phyloP scores from a whole-genome alignment of 352 stramenopile species.

The Globisporangium nagaii region DNA sequence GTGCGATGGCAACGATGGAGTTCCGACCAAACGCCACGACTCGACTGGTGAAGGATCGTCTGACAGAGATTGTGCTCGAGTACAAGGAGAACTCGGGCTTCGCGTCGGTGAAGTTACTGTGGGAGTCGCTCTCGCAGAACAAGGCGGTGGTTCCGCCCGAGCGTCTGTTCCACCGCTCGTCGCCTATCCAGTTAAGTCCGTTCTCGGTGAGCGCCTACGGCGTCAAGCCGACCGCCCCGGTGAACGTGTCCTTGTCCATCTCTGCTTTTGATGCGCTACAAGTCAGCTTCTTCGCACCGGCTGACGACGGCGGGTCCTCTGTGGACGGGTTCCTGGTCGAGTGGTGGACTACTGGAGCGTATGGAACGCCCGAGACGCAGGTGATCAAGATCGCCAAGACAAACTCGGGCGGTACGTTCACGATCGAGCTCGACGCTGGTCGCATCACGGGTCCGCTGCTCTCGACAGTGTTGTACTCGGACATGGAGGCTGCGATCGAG shows the following conservation, averaged over 20 bases:
- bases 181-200: slow-evolving; percentile 55
- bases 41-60: slow-evolving; percentile 67
- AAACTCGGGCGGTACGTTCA: slow-evolving; percentile 83
- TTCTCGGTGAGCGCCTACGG: slow-evolving; percentile 51
- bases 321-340: slow-evolving; percentile 89
- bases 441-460: slow-evolving; percentile 49
- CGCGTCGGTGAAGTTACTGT: slow-evolving; percentile 82
- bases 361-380: slow-evolving; percentile 62
- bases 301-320: slow-evolving; percentile 79
- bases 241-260: slow-evolving; percentile 35
- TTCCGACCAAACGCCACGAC: slow-evolving; percentile 32
- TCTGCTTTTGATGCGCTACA: slow-evolving; percentile 50
- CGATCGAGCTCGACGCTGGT: slow-evolving; percentile 43
- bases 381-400: slow-evolving; percentile 77
- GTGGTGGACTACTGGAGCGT: slow-evolving; percentile 60
- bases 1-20: slow-evolving; percentile 18
- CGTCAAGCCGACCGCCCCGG: slow-evolving; percentile 50
- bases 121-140: slow-evolving; percentile 87
- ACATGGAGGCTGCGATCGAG: slow-evolving; percentile 79
- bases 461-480: slow-evolving; percentile 47
- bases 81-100: slow-evolving; percentile 90
- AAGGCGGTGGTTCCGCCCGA: slow-evolving; percentile 79
- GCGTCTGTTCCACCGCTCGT: slow-evolving; percentile 80
- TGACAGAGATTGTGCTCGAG: slow-evolving; percentile 89
- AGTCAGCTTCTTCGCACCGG: slow-evolving; percentile 79